Conservation (phyloP, 805 yeast genomes). For the Debaryomyces hansenii region DNA sequence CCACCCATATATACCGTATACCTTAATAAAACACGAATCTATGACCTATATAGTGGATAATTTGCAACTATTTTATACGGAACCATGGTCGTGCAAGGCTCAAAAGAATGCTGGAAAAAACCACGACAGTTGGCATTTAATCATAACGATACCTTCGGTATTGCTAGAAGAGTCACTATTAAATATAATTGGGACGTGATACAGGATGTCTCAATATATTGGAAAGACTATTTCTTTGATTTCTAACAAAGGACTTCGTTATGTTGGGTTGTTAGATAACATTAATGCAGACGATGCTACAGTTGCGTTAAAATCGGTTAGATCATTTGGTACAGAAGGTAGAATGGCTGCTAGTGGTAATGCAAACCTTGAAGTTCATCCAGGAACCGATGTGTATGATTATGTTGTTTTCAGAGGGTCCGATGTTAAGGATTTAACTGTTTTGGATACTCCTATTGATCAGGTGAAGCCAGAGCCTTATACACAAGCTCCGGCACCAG, state of each 20-base stretch:
- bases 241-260: conserved; percentile 77
- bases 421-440: conserved; percentile 86
- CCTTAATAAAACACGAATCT: too few species aligned
- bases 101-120: too few species aligned
- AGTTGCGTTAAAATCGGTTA: conserved; percentile 76
- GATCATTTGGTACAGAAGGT: conserved; percentile 91
- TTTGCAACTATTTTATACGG: too few species aligned
- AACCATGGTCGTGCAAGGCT: too few species aligned
- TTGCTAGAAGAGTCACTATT: too few species aligned
- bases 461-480: conserved; percentile 57
- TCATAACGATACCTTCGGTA: too few species aligned
- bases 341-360: conserved; percentile 59
- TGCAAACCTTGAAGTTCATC: conserved; percentile 67
- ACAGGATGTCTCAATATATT: conserved; percentile 81
- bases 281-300: conserved; percentile 91
- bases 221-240: conserved; percentile 86
- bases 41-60: too few species aligned
- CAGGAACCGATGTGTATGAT: conserved; percentile 68
- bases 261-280: conserved; percentile 84
- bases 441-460: conserved; percentile 70
- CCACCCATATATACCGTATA: too few species aligned
- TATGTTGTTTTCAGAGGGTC: conserved; percentile 85
- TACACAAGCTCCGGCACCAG: conserved; percentile 14
- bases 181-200: background rate
- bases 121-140: too few species aligned